These are phyloP conservation scores for Gossypium australe DNA, from an alignment of 345 rosid genomes.

Conservation along the genomic window DNA sequence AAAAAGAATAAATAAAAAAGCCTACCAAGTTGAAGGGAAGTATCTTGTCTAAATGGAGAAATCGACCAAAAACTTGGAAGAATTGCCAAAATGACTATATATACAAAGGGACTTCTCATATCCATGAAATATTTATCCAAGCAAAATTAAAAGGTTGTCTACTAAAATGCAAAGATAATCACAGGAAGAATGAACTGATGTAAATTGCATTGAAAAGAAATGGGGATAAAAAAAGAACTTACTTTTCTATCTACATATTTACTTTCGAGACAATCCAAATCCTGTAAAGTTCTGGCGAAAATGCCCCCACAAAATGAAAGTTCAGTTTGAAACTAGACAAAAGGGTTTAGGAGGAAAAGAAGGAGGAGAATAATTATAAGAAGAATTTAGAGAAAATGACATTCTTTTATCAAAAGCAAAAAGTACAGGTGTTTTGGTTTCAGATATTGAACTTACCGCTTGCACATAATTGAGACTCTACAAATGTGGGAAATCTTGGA, in stretches of 20 bases:
- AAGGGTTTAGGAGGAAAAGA: neutral
- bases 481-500: conserved; percentile 4
- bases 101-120: neutral
- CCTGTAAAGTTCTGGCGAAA: neutral
- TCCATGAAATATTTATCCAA: too few relatives aligned
- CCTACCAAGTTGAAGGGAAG: neutral
- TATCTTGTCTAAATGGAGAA: neutral
- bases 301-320: too few relatives aligned
- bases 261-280: neutral
- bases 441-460: neutral
- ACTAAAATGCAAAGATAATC: neutral
- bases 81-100: neutral
- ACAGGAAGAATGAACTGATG: neutral
- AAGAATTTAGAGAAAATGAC: too few relatives aligned
- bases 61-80: neutral
- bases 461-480: too few relatives aligned
- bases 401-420: too few relatives aligned
- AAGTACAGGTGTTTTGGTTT: neutral
- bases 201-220: too few relatives aligned
- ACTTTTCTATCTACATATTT: too few relatives aligned
- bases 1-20: too few relatives aligned
- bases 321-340: neutral
- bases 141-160: neutral
- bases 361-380: too few relatives aligned
- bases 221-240: too few relatives aligned